A percentile compares a stretch with the other conserved stretches of the same genome.
Conservation (phyloP, 169 alveolate species). For the Besnoitia besnoiti region DNA sequence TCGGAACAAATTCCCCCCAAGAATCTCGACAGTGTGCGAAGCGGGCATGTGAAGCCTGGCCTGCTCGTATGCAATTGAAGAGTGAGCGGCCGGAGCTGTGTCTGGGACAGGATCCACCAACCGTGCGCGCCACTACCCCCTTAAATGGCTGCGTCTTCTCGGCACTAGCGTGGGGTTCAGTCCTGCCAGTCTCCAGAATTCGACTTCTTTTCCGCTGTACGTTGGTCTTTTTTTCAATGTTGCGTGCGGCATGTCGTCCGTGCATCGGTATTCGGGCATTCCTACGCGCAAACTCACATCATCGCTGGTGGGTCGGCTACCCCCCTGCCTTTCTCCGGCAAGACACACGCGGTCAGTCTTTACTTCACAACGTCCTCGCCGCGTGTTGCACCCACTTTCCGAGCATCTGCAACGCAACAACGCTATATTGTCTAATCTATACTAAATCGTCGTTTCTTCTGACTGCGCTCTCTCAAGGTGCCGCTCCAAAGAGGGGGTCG, state of each 20-base stretch:
- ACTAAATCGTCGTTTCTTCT: too few relatives aligned
- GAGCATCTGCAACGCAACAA: too few relatives aligned
- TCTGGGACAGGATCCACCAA: background rate
- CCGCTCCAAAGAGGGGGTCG: too few relatives aligned
- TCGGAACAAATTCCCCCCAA: too few relatives aligned
- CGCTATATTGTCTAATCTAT: too few relatives aligned
- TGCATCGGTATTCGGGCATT: background rate
- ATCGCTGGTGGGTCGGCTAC: background rate
- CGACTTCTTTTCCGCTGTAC: background rate
- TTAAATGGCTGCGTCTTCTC: background rate
- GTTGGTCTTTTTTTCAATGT: too few relatives aligned
- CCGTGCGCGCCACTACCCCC: conserved; percentile 1
- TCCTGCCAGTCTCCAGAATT: background rate
- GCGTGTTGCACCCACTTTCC: too few relatives aligned
- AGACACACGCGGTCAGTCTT: background rate
- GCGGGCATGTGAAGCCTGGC: background rate
- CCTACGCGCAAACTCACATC: background rate
- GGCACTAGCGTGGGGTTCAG: background rate
- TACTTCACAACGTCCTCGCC: background rate
- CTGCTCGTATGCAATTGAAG: background rate
- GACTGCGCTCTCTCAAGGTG: too few relatives aligned
- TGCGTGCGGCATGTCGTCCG: background rate
- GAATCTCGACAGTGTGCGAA: too few relatives aligned
- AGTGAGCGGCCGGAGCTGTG: background rate
- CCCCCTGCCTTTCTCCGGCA: background rate